Evolutionary conservation across 1,284 basidiomycete species (phyloP).

Genomic region (Moesziomyces sp.): DNA sequence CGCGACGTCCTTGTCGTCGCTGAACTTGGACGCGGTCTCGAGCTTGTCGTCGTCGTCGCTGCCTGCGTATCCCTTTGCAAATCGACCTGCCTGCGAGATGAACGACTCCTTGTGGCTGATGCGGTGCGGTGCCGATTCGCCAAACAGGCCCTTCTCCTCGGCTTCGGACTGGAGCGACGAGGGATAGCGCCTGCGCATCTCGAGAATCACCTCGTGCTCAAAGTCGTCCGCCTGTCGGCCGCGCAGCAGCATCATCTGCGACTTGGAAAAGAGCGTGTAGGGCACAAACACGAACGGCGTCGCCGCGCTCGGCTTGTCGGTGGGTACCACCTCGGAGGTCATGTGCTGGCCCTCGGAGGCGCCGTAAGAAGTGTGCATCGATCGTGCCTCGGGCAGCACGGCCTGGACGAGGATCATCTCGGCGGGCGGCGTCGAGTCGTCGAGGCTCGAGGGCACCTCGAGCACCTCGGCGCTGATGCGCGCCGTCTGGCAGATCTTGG

Average conservation of each 20-base stretch:
- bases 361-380: conserved; percentile 59
- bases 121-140: background rate
- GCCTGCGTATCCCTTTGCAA: conserved; percentile 24
- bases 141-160: conserved; percentile 48
- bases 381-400: conserved; percentile 69
- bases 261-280: conserved; percentile 70
- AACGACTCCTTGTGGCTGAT: conserved; percentile 40
- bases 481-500: conserved; percentile 69
- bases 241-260: conserved; percentile 70
- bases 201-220: conserved; percentile 65
- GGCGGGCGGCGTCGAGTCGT: conserved; percentile 63
- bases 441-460: conserved; percentile 69
- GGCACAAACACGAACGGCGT: conserved; percentile 72
- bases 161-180: conserved; percentile 52
- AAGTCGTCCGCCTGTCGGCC: conserved; percentile 69
- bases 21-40: conserved; percentile 37
- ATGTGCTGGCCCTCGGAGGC: conserved; percentile 65
- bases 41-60: conserved; percentile 50
- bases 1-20: conserved; percentile 38
- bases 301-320: conserved; percentile 69
- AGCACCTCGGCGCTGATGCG: conserved; percentile 71
- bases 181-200: conserved; percentile 68
- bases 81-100: conserved; percentile 13
- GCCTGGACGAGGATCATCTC: conserved; percentile 70
- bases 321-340: conserved; percentile 55